A percentile compares a stretch with the other conserved stretches of the same genome.
phyloP scores from a whole-genome alignment of 441 rosid genomes.

The Erysimum cheiri region DNA sequence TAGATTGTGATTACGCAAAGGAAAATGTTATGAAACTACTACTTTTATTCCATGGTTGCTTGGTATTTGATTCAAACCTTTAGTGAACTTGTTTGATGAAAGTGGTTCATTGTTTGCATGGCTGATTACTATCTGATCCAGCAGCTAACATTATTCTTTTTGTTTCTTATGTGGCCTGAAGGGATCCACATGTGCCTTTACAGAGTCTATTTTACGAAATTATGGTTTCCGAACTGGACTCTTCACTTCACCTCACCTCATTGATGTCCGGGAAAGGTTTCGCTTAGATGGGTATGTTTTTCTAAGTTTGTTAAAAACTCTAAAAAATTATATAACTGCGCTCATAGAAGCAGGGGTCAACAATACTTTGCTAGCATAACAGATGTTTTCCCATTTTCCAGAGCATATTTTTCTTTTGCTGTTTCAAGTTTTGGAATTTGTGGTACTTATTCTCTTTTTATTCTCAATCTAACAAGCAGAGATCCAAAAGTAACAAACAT shows the following conservation, averaged over 20 bases:
- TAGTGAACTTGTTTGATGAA: conserved; percentile 7
- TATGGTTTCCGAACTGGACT: conserved; percentile 93
- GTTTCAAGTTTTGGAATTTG: conserved; percentile 6
- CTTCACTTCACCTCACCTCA: conserved; percentile 97
- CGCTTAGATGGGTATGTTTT: conserved; percentile 82
- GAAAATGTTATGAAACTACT: conserved; percentile 6
- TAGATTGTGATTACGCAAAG: conserved; percentile 1
- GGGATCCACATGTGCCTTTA: conserved; percentile 95
- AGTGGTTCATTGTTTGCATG: conserved; percentile 12
- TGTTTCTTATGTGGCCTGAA: conserved; percentile 33
- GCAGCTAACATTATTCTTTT: conserved; percentile 19
- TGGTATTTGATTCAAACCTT: background rate
- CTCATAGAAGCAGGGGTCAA: conserved; percentile 3
- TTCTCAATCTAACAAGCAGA: background rate
- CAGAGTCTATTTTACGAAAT: conserved; percentile 87
- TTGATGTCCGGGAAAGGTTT: conserved; percentile 94
- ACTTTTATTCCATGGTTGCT: background rate
- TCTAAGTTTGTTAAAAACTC: background rate
- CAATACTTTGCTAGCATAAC: conserved; percentile 12
- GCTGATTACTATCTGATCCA: conserved; percentile 16
- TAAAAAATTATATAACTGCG: background rate
- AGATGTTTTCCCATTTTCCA: conserved; percentile 8
- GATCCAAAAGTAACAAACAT: background rate
- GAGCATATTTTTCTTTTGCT: conserved; percentile 4
- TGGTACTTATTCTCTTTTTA: background rate